Percentiles rank a stretch among this genome's conserved stretches.
phyloP scores from a whole-genome alignment of 2,329 filamentous ascomycete species.

The Incumbomyces lentus region DNA sequence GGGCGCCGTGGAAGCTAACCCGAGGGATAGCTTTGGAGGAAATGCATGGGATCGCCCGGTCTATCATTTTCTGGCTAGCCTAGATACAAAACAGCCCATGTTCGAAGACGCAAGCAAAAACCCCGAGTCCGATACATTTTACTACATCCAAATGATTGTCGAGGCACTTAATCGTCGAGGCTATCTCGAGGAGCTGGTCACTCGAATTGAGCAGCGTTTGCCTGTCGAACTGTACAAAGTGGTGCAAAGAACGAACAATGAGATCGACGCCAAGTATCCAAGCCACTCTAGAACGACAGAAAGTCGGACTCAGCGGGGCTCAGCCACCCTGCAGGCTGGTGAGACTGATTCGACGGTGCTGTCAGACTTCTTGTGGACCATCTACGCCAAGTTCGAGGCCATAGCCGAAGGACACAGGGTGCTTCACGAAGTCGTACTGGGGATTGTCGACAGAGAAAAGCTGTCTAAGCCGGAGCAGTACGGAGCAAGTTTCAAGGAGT shows the following conservation, averaged over 20 bases:
- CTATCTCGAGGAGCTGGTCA: constrained; percentile 72
- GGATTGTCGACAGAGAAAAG: constrained; percentile 74
- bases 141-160: constrained; percentile 77
- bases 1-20: constrained; percentile 23
- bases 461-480: constrained; percentile 52
- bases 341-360: constrained; percentile 75
- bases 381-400: constrained; percentile 94
- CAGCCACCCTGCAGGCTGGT: constrained; percentile 59
- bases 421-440: constrained; percentile 81
- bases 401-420: constrained; percentile 93
- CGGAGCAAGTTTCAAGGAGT: constrained; percentile 81
- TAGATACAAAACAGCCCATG: constrained; percentile 48
- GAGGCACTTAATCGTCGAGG: constrained; percentile 86
- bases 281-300: constrained; percentile 52
- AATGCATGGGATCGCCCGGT: constrained; percentile 44
- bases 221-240: constrained; percentile 90
- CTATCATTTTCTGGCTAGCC: constrained; percentile 46
- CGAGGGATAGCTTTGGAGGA: constrained; percentile 20
- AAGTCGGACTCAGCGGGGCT: constrained; percentile 39
- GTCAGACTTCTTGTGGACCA: constrained; percentile 78
- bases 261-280: constrained; percentile 89
- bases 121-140: constrained; percentile 89
- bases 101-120: constrained; percentile 86
- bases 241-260: constrained; percentile 87
- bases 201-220: constrained; percentile 82